Evolutionary conservation across 2,329 filamentous ascomycete species (phyloP).

Genomic region (Sclerotinia trifoliorum): DNA sequence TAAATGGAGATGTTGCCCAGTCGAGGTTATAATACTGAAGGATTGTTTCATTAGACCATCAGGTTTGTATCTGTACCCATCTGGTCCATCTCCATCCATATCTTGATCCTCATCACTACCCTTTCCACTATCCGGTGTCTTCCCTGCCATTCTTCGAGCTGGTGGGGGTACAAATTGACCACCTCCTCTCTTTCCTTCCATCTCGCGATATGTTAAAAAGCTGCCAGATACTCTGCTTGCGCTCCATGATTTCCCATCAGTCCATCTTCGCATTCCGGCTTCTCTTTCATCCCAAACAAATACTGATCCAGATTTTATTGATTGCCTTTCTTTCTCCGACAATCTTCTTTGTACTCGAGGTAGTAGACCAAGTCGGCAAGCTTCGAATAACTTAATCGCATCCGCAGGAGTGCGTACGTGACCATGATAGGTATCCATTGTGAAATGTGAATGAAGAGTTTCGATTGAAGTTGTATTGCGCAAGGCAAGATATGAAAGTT

Average conservation of each 20-base stretch:
- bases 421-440: constrained; percentile 96
- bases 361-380: constrained; percentile 82
- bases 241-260: constrained; percentile 98
- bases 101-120: constrained; percentile 81
- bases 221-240: constrained; percentile 95
- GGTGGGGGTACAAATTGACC: constrained; percentile 61
- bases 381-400: constrained; percentile 98
- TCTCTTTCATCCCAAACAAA: constrained; percentile 99
- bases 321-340: constrained; percentile 95
- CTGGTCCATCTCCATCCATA: constrained; percentile 67
- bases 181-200: constrained; percentile 95
- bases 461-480: constrained; percentile 9
- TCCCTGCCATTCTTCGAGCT: constrained; percentile 59
- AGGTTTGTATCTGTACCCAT: constrained; percentile 91
- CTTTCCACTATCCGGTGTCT: constrained; percentile 79
- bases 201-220: constrained; percentile 95
- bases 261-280: constrained; percentile 97
- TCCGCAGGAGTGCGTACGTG: constrained; percentile 94
- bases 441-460: constrained; percentile 31
- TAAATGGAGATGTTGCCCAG: constrained; percentile 86
- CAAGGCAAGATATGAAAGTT: background rate
- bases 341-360: constrained; percentile 93
- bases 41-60: constrained; percentile 99
- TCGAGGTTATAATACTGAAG: constrained; percentile 95
- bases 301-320: constrained; percentile 93